phyloP scores from a whole-genome alignment of 495 filamentous ascomycete genomes.

The Penicillium tannophilum region DNA sequence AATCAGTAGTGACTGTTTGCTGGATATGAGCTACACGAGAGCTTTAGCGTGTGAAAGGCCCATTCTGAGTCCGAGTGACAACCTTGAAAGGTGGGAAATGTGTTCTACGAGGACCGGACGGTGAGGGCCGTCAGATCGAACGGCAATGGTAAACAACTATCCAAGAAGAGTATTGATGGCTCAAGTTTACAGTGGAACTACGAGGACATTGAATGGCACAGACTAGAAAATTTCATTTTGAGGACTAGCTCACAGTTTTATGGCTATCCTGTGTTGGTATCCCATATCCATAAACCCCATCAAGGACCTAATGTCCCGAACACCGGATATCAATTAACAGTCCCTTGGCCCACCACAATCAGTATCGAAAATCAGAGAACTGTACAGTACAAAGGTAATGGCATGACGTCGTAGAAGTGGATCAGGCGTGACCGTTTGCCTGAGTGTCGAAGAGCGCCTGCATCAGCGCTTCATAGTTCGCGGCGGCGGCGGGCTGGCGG shows the following conservation, averaged over 20 bases:
- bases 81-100: no score
- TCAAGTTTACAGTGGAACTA: background rate
- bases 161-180: background rate
- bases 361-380: conserved; percentile 9
- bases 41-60: no score
- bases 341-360: conserved; percentile 5
- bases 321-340: conserved; percentile 16
- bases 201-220: background rate
- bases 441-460: conserved; percentile 41
- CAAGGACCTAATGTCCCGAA: conserved; percentile 17
- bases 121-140: no score
- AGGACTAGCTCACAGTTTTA: conserved; percentile 4
- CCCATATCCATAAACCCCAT: conserved; percentile 19
- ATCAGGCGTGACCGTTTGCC: conserved; percentile 35
- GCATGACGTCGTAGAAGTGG: conserved; percentile 12
- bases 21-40: no score
- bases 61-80: no score
- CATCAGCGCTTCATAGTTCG: conserved; percentile 41
- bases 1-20: background rate
- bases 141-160: background rate
- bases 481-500: conserved; percentile 49
- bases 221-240: conserved; percentile 18
- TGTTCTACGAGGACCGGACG: no score
- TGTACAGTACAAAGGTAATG: conserved; percentile 22
- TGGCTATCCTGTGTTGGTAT: conserved; percentile 21